Evolutionary conservation across 768 basidiomycete genomes (phyloP), one percentile per base, ranked within the genome.

Genomic region (Sarcomyxa edulis): DNA sequence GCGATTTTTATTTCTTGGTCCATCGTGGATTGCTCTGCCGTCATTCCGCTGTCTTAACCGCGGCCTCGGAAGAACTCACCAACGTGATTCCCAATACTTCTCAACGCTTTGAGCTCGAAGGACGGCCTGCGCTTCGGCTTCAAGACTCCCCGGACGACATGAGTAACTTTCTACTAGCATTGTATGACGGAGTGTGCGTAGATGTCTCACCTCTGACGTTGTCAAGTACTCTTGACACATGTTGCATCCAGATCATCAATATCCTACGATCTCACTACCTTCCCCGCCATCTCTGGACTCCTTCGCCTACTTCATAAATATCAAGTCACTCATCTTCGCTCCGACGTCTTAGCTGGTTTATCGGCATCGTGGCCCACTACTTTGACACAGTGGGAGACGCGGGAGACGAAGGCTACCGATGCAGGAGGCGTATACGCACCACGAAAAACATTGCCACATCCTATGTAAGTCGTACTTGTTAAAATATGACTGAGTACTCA

Each of bases 121-220:
- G 74, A 3, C 69, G 69, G 3, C 69, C 77, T 2, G 69, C 79
- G 5, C 55, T 88, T 22, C 48, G 64, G 19, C 59, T 86, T 1
- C 59, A 72, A 19, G 81, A 85, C 38, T 41, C 70, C 1, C 55
- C 83, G 10, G 66, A 71, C 40, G 79, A 82, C 42, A 60, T 85
- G 45, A 68, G 63, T 16, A 56, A 65, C 42, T 78, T 89, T 47
- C 58, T 89, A 14, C 61, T 69, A 20, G 77, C 81, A 4, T 48
- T 89, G 11, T 88, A 85, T 47, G 84, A 85, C 46, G 82, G 82
- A 51, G 65, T 78, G 82, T 84, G 52, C 51, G 82, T 64, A 20
- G 11, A 19, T 46, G 7, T 19, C 7, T 20, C 22, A n/a, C n/a
- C n/a, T n/a, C n/a, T n/a, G n/a, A n/a, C n/a, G n/a, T n/a, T n/a